Base-by-base conservation (phyloP, 2,329 filamentous ascomycete genomes). In the Colletotrichum paranaense region DNA sequence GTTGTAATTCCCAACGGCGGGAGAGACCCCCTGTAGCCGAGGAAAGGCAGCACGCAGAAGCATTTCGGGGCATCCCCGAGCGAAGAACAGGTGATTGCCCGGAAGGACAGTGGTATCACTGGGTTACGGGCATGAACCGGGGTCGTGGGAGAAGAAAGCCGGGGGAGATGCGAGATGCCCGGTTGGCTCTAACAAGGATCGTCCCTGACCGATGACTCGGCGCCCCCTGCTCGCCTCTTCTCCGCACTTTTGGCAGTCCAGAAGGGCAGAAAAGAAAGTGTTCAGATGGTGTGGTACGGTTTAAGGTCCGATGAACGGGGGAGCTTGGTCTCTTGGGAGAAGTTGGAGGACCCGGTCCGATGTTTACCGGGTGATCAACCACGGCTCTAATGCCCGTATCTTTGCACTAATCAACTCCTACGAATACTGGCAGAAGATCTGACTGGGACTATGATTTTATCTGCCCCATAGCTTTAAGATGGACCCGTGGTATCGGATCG, bases 311-410 rank as follows among this genome's bases (percentile, higher is more conserved):
- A 68, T 68, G 52, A 56, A 59, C 55, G 35, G 66, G 59, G 71
- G 58, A 8, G 30, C 42, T 46, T 46, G 42, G 19, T 16, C 35
- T 42, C 35, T 7, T 42, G 16, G 35, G 35, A 16, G 42, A n/a
- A n/a, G 19, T n/a, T 65, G 16, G 46, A 22, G 19, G 24, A 22
- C 28, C 70, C 70, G 71, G 71, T 7, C 71, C 71, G 71, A 46
- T 59, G 56, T 70, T 73, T 55, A 38, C 71, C 71, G 67, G 71
- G 53, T 70, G 38, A 35, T 73, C 67, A 60, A 52, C 60, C 70
- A 67, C 56, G 60, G 67, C 70, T 5, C 6, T 30, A 28, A 24
- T 52, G 19, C 24, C 60, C 35, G 28, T 42, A 24, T 49, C n/a
- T 62, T 65, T 26, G n/a, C 42, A 46, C 42, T n/a, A 46, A n/a